Conservation (phyloP, 73 alveolate genomes). For the Paramecium caudatum region DNA sequence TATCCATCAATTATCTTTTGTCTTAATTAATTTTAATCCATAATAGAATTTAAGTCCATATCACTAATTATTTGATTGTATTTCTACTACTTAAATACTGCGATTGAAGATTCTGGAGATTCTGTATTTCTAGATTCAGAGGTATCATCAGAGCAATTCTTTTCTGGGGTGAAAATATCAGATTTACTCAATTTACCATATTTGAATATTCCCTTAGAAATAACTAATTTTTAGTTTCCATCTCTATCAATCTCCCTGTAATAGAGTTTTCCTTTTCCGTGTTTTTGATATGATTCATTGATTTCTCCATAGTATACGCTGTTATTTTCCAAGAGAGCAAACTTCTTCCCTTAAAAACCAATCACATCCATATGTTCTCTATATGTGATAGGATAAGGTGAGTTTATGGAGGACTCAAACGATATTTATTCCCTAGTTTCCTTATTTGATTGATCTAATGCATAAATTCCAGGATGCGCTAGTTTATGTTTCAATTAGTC, state of each 20-base stretch:
- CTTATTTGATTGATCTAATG: not conserved
- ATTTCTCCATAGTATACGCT: conserved; percentile 26
- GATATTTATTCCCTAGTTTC: not conserved
- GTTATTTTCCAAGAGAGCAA: not conserved
- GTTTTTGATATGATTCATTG: not conserved
- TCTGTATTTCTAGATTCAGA: not conserved
- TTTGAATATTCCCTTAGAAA: not conserved
- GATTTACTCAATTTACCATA: not conserved
- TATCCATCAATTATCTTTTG: not conserved
- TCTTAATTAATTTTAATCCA: conserved; percentile 11
- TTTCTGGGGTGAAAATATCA: not conserved
- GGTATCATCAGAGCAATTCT: not conserved
- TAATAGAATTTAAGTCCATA: conserved; percentile 12
- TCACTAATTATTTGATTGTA: not conserved
- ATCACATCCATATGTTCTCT: conserved; percentile 17
- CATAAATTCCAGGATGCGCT: not conserved
- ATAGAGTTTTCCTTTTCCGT: conserved; percentile 14
- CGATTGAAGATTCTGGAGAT: not conserved
- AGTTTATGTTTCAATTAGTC: not conserved
- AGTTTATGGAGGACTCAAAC: not conserved
- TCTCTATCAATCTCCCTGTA: not conserved
- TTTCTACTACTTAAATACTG: not conserved
- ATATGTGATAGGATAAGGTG: conserved; percentile 18
- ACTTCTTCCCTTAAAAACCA: not conserved
- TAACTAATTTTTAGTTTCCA: conserved; percentile 17